These are phyloP conservation scores for Candida tropicalis DNA, from an alignment of 1,139 yeast genomes.

Conservation along the genomic window DNA sequence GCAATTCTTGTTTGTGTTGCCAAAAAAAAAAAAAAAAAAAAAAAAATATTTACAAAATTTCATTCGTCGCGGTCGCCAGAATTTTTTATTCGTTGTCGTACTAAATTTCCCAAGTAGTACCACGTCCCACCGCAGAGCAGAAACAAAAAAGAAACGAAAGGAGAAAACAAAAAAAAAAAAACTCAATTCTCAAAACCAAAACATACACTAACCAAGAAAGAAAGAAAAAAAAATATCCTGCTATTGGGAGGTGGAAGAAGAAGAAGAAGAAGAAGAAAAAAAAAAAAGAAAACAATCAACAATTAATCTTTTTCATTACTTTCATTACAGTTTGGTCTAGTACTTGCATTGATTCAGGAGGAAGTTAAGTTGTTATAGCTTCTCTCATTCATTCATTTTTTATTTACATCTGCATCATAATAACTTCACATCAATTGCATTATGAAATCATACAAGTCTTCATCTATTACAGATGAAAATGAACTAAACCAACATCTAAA, in stretches of 20 bases:
- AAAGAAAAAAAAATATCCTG: constrained; percentile 1
- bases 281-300: background rate
- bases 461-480: constrained; percentile 17
- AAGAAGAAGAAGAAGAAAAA: background rate
- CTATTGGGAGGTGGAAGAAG: too few species aligned
- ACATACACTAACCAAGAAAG: background rate
- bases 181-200: background rate
- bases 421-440: background rate
- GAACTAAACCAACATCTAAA: constrained; percentile 12
- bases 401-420: background rate
- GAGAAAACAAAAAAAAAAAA: background rate
- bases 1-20: too few species aligned
- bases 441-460: constrained; percentile 14
- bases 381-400: background rate
- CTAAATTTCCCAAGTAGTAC: too few species aligned
- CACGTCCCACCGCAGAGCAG: too few species aligned
- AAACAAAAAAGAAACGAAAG: background rate
- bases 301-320: background rate
- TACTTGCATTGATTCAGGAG: background rate
- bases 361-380: background rate
- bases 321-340: background rate
- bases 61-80: background rate
- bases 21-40: too few species aligned
- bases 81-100: background rate
- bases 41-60: too few species aligned